These are phyloP conservation scores for Fusarium pseudograminearum DNA, from an alignment of 2,329 filamentous ascomycete species.

Conservation along the genomic window DNA sequence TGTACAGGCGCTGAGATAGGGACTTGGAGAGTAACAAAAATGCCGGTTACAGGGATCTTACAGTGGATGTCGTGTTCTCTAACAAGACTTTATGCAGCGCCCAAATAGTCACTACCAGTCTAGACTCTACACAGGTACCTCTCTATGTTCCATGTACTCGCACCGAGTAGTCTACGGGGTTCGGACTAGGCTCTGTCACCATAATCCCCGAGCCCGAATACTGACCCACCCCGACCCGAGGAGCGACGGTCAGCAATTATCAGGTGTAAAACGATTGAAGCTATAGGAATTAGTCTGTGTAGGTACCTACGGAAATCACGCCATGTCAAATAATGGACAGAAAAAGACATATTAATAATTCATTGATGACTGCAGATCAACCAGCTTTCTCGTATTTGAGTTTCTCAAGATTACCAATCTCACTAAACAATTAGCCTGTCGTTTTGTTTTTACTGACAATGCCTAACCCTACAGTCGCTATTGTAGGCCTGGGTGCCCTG, in stretches of 20 bases:
- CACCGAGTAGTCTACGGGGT: not conserved
- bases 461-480: not conserved
- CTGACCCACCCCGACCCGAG: not conserved
- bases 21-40: not conserved
- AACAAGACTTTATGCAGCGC: not conserved
- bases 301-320: not conserved
- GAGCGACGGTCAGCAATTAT: not conserved
- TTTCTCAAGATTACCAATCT: not conserved
- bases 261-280: not conserved
- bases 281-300: not conserved
- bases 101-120: too few species aligned
- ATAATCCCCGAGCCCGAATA: not conserved
- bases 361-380: not conserved
- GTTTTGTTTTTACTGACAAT: not conserved
- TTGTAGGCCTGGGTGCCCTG: constrained; percentile 1
- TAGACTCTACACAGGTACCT: too few species aligned
- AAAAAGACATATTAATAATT: not conserved
- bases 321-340: not conserved
- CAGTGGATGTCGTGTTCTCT: not conserved
- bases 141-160: not conserved
- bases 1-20: not conserved
- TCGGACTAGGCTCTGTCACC: not conserved
- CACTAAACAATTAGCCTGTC: not conserved
- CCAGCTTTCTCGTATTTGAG: not conserved
- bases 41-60: not conserved